Base-by-base conservation (phyloP, 2,329 filamentous ascomycete species). In the Arachnomyces sp. region DNA sequence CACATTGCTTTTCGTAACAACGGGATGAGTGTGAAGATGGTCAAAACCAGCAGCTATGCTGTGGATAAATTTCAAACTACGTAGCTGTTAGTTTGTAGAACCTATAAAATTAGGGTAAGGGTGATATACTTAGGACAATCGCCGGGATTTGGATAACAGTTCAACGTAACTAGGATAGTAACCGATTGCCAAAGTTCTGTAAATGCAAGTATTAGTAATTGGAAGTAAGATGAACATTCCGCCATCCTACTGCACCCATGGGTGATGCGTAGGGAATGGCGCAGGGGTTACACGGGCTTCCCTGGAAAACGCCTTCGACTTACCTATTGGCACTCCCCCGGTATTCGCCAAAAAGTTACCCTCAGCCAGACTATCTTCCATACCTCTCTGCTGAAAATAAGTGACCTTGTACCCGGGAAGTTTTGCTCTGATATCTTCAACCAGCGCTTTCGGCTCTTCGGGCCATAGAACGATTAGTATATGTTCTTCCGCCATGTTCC, bases 11-110 rank as follows among this genome's bases (percentile, higher is more conserved):
- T 32, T 32, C 5, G 60, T 73, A 45, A 75, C 70, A 31, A 79
- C 66, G 0, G 74, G 74, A 40, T 72, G 60, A n/a, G 66, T 52
- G 29, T 68, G 52, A 15, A 77, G 52, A 42, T 74, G 71, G 50
- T 80, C 76, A 34, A 71, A 66, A 2, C 77, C 77, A 6, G 77
- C 76, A 7, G 71, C 74, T 48, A 73, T 65, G 44, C 76, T 67
- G 41, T 80, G 77, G 38, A 80, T 68, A 36, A 76, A 54, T 46
- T 72, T 65, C 14, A 67, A 49, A 18, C 61, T 65, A 35, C 34
- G 7, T 17, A 20, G 8, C 25, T 7, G 14, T 15, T 25, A 42
- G 38, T 51, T 18, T 45, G 28, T 31, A 11, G 28, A 47, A 44
- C 34, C 18, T 41, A 40, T 39, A 25, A 20, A 46, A 40, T 7